A percentile compares a stretch with the other conserved stretches of the same genome.
Evolutionary conservation across 225 moss, liverwort and hornwort species (phyloP).

Genomic region (Climacium dendroides): DNA sequence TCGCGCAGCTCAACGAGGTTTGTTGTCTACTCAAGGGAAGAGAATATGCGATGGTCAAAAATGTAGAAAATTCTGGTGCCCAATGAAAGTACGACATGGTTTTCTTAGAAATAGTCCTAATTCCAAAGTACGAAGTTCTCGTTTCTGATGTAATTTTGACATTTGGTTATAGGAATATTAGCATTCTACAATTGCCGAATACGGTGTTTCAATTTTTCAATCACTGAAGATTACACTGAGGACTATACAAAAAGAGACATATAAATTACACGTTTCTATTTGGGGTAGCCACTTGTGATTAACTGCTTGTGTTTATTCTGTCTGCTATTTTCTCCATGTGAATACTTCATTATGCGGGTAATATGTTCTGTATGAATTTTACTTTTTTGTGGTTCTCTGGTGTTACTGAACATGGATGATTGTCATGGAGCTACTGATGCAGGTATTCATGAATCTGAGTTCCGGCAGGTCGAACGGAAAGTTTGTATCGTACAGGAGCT

Average conservation of each 20-base stretch:
- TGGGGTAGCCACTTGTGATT: not conserved
- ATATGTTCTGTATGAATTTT: not conserved
- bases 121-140: not conserved
- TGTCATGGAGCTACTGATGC: not conserved
- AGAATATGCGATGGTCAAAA: not conserved
- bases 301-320: not conserved
- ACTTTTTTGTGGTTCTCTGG: not conserved
- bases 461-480: slow-evolving; percentile 37
- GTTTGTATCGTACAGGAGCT: slow-evolving; percentile 64
- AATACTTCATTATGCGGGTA: not conserved
- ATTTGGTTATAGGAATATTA: not conserved
- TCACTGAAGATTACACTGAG: not conserved
- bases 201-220: not conserved
- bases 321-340: not conserved
- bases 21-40: not conserved
- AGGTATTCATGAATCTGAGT: slow-evolving; percentile 57
- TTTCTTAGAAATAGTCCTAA: not conserved
- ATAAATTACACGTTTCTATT: not conserved
- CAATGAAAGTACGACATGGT: not conserved
- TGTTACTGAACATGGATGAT: not conserved
- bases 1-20: slow-evolving; percentile 70
- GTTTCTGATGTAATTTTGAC: not conserved
- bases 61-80: not conserved
- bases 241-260: not conserved
- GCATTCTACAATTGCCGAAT: not conserved